Conservation (phyloP, 768 basidiomycete genomes). For the Rhodotorula babjevae region DNA sequence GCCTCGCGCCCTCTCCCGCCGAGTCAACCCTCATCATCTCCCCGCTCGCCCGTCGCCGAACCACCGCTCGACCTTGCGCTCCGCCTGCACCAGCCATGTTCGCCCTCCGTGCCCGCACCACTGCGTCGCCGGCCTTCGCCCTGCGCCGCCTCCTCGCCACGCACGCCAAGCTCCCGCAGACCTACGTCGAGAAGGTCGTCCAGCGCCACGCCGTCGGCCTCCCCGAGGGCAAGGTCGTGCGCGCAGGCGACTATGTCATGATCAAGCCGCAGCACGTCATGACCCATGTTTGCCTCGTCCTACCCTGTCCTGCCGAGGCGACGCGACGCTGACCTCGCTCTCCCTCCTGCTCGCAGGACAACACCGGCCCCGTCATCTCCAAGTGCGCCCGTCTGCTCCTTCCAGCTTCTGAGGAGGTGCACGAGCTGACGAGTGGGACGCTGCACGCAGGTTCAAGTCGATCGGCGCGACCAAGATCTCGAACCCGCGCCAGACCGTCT, state of each 20-base stretch:
- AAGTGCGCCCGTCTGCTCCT: slow-evolving; percentile 60
- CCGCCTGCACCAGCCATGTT: background rate
- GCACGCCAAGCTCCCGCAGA: slow-evolving; percentile 54
- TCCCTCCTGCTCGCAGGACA: slow-evolving; percentile 55
- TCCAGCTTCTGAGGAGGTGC: background rate
- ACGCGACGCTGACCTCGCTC: background rate
- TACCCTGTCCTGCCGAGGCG: too few species aligned
- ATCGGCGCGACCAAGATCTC: slow-evolving; percentile 82
- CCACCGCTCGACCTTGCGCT: too few species aligned
- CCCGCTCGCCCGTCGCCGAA: too few species aligned
- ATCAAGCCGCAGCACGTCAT: slow-evolving; percentile 96
- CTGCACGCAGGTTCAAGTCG: slow-evolving; percentile 72
- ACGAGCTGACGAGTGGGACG: background rate
- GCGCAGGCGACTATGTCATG: slow-evolving; percentile 99
- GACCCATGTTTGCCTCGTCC: slow-evolving; percentile 59
- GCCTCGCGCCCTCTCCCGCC: too few species aligned
- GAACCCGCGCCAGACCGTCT: slow-evolving; percentile 78
- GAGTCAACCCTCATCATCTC: too few species aligned
- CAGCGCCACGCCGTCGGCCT: slow-evolving; percentile 94
- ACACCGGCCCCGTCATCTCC: slow-evolving; percentile 94
- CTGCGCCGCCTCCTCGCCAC: slow-evolving; percentile 33
- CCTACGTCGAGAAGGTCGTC: slow-evolving; percentile 93
- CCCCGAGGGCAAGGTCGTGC: slow-evolving; percentile 69
- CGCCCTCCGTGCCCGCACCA: background rate
- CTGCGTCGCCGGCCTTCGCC: slow-evolving; percentile 4